phyloP scores from a whole-genome alignment of 352 stramenopile genomes.

The Pythium utonaiense region DNA sequence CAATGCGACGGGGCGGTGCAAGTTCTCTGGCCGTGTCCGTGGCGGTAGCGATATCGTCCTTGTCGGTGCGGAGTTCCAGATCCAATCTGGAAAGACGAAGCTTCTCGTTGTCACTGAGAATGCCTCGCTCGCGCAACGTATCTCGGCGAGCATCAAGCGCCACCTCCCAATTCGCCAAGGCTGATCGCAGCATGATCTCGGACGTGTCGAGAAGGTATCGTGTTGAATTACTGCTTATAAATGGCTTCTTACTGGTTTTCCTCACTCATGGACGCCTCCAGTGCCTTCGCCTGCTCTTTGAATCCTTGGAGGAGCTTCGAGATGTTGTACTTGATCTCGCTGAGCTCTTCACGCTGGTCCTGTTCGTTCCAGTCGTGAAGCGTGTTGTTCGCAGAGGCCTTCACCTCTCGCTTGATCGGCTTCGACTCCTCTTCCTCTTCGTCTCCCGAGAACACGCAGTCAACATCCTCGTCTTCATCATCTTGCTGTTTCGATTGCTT shows the following conservation, averaged over 20 bases:
- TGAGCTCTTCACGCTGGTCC: conserved; percentile 54
- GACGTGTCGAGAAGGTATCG: too few relatives aligned
- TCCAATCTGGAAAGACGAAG: conserved; percentile 60
- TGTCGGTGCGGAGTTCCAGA: conserved; percentile 54
- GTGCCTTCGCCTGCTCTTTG: conserved; percentile 49
- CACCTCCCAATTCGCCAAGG: conserved; percentile 35
- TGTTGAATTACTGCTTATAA: background rate
- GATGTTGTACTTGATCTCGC: conserved; percentile 64
- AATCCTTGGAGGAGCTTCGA: conserved; percentile 54
- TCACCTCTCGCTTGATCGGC: conserved; percentile 4
- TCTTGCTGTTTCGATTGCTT: conserved; percentile 34
- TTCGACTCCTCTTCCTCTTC: conserved; percentile 34
- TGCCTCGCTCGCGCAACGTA: conserved; percentile 44
- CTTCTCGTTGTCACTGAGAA: conserved; percentile 59
- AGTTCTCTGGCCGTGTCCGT: conserved; percentile 62
- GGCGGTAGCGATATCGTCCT: conserved; percentile 49
- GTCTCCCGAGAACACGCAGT: conserved; percentile 27
- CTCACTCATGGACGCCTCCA: conserved; percentile 23
- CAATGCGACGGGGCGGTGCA: conserved; percentile 52
- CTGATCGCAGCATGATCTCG: too few relatives aligned
- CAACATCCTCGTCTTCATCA: conserved; percentile 26
- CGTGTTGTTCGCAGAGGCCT: conserved; percentile 5
- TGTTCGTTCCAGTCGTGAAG: conserved; percentile 51
- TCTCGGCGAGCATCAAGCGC: conserved; percentile 49
- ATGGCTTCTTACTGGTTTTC: conserved; percentile 14